Percentiles rank a stretch among this genome's conserved stretches.
Conservation (phyloP, 768 basidiomycete species). For the Auricularia sp. region DNA sequence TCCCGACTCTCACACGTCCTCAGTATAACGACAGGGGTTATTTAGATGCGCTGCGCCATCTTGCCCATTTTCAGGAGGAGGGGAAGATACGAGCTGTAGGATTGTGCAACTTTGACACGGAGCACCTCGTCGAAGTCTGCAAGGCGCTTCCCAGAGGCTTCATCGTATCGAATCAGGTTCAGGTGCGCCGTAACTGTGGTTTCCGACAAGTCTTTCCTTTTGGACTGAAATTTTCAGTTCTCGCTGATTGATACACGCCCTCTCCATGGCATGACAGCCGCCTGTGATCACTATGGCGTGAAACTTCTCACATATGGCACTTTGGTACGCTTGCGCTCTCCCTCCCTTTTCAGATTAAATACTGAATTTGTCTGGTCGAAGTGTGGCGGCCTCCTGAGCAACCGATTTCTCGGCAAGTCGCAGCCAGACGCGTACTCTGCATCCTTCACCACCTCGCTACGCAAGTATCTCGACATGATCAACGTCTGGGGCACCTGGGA, state of each 20-base stretch:
- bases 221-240: slow-evolving; percentile 37
- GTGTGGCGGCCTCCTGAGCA: slow-evolving; percentile 79
- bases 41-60: slow-evolving; percentile 37
- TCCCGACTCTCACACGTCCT: not conserved
- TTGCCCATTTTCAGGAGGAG: slow-evolving; percentile 49
- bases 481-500: slow-evolving; percentile 72
- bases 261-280: slow-evolving; percentile 64
- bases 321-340: slow-evolving; percentile 35
- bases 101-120: slow-evolving; percentile 73
- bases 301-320: slow-evolving; percentile 79
- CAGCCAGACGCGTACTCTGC: slow-evolving; percentile 66
- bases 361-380: slow-evolving; percentile 19
- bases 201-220: not conserved
- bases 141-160: slow-evolving; percentile 57
- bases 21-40: slow-evolving; percentile 39
- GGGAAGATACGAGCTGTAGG: slow-evolving; percentile 59
- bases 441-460: slow-evolving; percentile 67
- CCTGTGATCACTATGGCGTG: slow-evolving; percentile 61
- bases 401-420: slow-evolving; percentile 57
- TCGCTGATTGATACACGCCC: slow-evolving; percentile 75
- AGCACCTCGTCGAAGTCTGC: slow-evolving; percentile 71
- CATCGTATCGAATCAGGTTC: slow-evolving; percentile 77
- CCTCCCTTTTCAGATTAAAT: slow-evolving; percentile 4
- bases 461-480: slow-evolving; percentile 86
- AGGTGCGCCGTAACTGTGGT: slow-evolving; percentile 33